Percentiles rank a stretch among this genome's conserved stretches.
These are phyloP conservation scores for Globisporangium echinulatum DNA, from an alignment of 352 stramenopile genomes.

Conservation along the genomic window DNA sequence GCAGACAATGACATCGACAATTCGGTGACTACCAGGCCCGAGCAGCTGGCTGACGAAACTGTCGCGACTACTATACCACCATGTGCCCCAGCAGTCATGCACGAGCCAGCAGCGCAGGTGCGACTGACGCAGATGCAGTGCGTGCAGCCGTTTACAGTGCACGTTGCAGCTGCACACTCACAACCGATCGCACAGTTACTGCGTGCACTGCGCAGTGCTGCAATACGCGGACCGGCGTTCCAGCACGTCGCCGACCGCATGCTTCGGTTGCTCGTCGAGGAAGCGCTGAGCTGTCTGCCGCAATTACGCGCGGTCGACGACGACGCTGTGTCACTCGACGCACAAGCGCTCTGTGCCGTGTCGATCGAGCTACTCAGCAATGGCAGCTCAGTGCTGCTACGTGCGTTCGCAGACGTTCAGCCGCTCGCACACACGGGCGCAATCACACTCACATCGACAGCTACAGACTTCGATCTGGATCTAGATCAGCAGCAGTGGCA, in stretches of 20 bases:
- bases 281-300: conserved; percentile 24
- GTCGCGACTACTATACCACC: too few relatives aligned
- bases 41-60: too few relatives aligned
- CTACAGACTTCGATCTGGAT: not conserved
- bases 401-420: conserved; percentile 20
- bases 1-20: too few relatives aligned
- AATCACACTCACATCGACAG: conserved; percentile 3
- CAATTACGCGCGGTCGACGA: not conserved
- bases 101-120: too few relatives aligned
- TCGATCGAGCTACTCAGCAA: conserved; percentile 12
- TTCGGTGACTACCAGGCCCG: too few relatives aligned
- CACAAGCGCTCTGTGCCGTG: conserved; percentile 19
- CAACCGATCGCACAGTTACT: conserved; percentile 22
- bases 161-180: conserved; percentile 21
- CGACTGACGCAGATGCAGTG: not conserved
- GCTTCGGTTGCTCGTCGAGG: conserved; percentile 30
- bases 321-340: not conserved
- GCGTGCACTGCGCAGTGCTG: conserved; percentile 13
- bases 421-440: conserved; percentile 14
- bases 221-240: conserved; percentile 16
- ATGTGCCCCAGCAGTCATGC: too few relatives aligned
- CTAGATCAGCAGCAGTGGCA: conserved; percentile 4
- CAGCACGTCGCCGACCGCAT: conserved; percentile 22
- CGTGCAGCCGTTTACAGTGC: conserved; percentile 19
- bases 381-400: conserved; percentile 13